These are phyloP conservation scores for Aristolochia californica DNA, from an alignment of 164 flowering plant genomes.

Conservation along the genomic window DNA sequence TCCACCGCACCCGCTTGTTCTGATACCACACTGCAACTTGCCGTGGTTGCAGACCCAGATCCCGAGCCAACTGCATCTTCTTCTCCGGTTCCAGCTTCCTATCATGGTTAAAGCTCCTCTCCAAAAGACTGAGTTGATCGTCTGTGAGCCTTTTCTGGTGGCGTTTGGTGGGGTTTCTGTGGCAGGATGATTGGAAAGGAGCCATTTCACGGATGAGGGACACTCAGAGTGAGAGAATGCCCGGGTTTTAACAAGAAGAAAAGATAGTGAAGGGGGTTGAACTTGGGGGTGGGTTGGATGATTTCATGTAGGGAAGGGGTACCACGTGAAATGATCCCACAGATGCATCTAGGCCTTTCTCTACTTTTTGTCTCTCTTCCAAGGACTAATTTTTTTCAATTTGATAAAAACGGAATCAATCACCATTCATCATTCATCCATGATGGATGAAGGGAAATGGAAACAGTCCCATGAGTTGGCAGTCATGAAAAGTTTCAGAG, in stretches of 20 bases:
- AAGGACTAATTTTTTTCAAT: too few species aligned
- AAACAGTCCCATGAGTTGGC: too few species aligned
- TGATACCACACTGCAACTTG: slow-evolving; percentile 99
- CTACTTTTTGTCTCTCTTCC: background rate
- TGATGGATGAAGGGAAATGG: too few species aligned
- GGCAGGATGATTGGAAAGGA: slow-evolving; percentile 13
- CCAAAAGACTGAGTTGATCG: slow-evolving; percentile 78
- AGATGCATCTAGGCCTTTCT: slow-evolving; percentile 2
- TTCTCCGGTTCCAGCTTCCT: slow-evolving; percentile 93
- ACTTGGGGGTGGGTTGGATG: slow-evolving; percentile 4
- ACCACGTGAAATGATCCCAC: slow-evolving; percentile 19
- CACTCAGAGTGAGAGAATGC: background rate
- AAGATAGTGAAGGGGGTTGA: slow-evolving; percentile 1
- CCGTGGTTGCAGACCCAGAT: slow-evolving; percentile 79
- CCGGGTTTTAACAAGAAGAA: slow-evolving; percentile 5
- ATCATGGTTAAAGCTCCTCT: slow-evolving; percentile 75
- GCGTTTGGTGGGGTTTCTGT: slow-evolving; percentile 14
- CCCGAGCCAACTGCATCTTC: slow-evolving; percentile 74
- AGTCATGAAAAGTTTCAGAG: too few species aligned
- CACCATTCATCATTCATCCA: too few species aligned
- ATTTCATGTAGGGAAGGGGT: slow-evolving; percentile 2
- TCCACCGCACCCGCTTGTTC: slow-evolving; percentile 90
- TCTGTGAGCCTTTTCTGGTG: slow-evolving; percentile 53
- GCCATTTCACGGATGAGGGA: slow-evolving; percentile 6
- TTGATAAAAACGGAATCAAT: too few species aligned